Base-by-base conservation (phyloP, 2,329 filamentous ascomycete species). In the Raffaelea arxii region DNA sequence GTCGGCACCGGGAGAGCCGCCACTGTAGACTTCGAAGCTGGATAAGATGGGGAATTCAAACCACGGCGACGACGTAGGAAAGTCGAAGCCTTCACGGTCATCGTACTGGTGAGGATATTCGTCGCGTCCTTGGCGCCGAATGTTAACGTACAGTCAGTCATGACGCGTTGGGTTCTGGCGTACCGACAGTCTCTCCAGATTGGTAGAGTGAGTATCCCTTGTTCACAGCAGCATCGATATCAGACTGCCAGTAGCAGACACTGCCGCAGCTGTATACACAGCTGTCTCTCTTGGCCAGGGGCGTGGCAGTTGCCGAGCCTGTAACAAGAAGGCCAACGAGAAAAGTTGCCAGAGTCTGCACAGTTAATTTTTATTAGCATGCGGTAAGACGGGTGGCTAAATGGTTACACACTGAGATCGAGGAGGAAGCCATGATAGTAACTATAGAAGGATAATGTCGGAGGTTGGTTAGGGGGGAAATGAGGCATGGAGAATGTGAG, bases 1-100 rank as follows among this genome's bases (percentile, higher is more conserved):
- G 58, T 83, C 79, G 6, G 80, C 62, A 25, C 80, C 79, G 0
- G 80, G 79, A 3, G 72, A 74, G 22, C 78, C 77, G 23, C 67
- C 66, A 5, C 56, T 58, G 54, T 69, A 70, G n/a, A 63, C 55
- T 6, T 48, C 36, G 50, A 51, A 58, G 43, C 52, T 57, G 9
- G 54, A 58, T 36, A 69, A 48, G 51, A 71, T 67, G 4, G 68
- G 68, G 50, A 66, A 70, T 54, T 70, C 67, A 49, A 68, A 69
- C 60, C 63, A 70, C 2, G 66, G 66, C 2, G 52, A 53, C 0
- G 51, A 18, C 9, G 61, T 63, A 18, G 65, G 64, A 56, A 70
- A 69, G 32, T 51, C 55, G 50, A 70, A 70, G 40, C 64, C 65
- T 49, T 70, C 68, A 53, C 59, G 62, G 59, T 69, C 60, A 52